Conservation (phyloP, 441 rosid species). For the Populus hybrid region DNA sequence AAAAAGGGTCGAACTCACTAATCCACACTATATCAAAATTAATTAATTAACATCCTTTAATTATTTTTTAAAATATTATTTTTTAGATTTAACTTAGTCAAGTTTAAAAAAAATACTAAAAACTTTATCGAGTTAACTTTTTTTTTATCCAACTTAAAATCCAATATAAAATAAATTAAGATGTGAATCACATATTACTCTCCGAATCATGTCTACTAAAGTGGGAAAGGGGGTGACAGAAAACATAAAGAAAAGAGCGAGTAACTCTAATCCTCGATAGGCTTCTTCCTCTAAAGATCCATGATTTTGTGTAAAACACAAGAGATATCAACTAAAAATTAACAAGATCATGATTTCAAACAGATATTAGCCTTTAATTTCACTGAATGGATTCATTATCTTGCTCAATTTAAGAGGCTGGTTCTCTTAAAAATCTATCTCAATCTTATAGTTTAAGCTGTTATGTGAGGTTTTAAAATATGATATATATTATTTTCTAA, state of each 20-base stretch:
- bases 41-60: no score
- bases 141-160: no score
- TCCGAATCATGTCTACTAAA: neutral
- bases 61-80: no score
- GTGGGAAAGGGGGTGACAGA: neutral
- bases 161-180: no score
- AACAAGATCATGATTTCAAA: neutral
- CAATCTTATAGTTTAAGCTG: fast-evolving
- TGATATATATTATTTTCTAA: no score
- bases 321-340: constrained; percentile 11
- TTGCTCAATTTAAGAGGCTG: constrained; percentile 74
- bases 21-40: no score
- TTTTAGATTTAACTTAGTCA: no score
- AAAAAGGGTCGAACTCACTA: no score
- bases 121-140: no score
- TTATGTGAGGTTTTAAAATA: fast-evolving
- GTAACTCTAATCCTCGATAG: neutral
- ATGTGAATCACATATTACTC: no score
- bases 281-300: constrained; percentile 8
- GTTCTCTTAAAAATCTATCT: neutral
- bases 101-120: no score
- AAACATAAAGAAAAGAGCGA: constrained; percentile 1
- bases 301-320: constrained; percentile 8
- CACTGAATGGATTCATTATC: constrained; percentile 48
- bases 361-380: neutral